Conservation (phyloP, 257 asterid species). For the Hygrophila difformis region DNA sequence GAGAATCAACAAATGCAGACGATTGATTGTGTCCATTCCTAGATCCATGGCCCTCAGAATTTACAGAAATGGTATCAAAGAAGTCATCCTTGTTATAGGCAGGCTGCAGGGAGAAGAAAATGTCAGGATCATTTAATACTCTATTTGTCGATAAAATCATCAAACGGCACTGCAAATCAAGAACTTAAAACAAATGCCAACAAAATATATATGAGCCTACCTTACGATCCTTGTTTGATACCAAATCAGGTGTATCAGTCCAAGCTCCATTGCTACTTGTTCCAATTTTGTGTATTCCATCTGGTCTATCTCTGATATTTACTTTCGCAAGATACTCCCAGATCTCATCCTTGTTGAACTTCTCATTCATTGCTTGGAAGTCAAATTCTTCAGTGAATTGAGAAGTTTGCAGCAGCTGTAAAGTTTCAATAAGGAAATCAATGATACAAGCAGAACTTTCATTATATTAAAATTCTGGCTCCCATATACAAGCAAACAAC, state of each 20-base stretch:
- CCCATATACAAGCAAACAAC: no score
- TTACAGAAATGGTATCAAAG: conserved; percentile 68
- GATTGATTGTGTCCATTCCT: conserved; percentile 41
- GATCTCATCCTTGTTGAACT: conserved; percentile 70
- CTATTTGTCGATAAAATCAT: not conserved
- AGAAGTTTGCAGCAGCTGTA: no score
- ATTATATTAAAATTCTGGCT: no score
- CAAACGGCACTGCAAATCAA: not conserved
- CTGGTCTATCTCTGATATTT: conserved; percentile 32
- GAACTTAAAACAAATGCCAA: not conserved
- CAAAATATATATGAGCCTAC: conserved; percentile 21
- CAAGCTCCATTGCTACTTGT: conserved; percentile 21
- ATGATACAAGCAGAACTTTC: no score
- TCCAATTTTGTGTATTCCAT: conserved; percentile 22
- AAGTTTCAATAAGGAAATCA: no score
- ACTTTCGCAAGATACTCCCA: conserved; percentile 73
- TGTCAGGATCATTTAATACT: not conserved
- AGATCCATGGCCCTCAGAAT: conserved; percentile 40
- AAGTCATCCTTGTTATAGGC: conserved; percentile 73
- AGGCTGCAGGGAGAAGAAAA: conserved; percentile 40
- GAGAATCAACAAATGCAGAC: conserved; percentile 51
- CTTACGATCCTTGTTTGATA: conserved; percentile 30
- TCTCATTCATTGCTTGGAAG: conserved; percentile 80
- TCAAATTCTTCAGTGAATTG: conserved; percentile 51
- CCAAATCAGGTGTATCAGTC: conserved; percentile 27